phyloP scores from a whole-genome alignment of 2,329 filamentous ascomycete genomes.

The Macrophomina tecta region DNA sequence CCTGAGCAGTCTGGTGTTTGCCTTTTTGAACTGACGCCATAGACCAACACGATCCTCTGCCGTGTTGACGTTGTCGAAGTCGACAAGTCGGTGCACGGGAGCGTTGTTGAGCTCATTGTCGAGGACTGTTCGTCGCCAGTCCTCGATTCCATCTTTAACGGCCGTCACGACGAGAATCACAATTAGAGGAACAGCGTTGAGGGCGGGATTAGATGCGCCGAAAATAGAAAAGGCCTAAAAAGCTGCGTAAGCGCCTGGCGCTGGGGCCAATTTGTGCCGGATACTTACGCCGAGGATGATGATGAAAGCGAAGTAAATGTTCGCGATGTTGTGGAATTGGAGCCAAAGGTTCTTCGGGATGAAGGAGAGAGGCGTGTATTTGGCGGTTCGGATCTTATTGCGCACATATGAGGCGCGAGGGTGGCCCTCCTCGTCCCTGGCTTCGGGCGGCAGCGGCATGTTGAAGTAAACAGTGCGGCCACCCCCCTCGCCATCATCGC shows the following conservation, averaged over 20 bases:
- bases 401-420: slow-evolving; percentile 74
- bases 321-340: slow-evolving; percentile 98
- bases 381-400: slow-evolving; percentile 97
- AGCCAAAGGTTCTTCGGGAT: slow-evolving; percentile 96
- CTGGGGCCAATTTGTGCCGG: neutral
- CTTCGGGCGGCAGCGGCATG: slow-evolving; percentile 73
- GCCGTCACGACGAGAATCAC: slow-evolving; percentile 88
- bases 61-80: slow-evolving; percentile 94
- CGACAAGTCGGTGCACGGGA: slow-evolving; percentile 84
- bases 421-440: slow-evolving; percentile 80
- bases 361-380: slow-evolving; percentile 95
- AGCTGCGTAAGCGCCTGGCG: slow-evolving; percentile 30
- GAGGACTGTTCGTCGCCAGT: slow-evolving; percentile 87
- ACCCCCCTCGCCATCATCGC: slow-evolving; percentile 33
- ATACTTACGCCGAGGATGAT: slow-evolving; percentile 88
- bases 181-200: slow-evolving; percentile 90
- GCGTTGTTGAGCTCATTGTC: slow-evolving; percentile 97
- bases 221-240: slow-evolving; percentile 95
- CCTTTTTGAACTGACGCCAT: slow-evolving; percentile 93
- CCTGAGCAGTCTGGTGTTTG: slow-evolving; percentile 68
- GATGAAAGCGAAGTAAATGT: slow-evolving; percentile 96
- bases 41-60: slow-evolving; percentile 81
- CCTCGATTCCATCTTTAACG: slow-evolving; percentile 94
- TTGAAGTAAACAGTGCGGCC: slow-evolving; percentile 81
- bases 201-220: slow-evolving; percentile 84